These are phyloP conservation scores for Reticulascus tulasneorum DNA, from an alignment of 2,329 filamentous ascomycete genomes.

Conservation along the genomic window DNA sequence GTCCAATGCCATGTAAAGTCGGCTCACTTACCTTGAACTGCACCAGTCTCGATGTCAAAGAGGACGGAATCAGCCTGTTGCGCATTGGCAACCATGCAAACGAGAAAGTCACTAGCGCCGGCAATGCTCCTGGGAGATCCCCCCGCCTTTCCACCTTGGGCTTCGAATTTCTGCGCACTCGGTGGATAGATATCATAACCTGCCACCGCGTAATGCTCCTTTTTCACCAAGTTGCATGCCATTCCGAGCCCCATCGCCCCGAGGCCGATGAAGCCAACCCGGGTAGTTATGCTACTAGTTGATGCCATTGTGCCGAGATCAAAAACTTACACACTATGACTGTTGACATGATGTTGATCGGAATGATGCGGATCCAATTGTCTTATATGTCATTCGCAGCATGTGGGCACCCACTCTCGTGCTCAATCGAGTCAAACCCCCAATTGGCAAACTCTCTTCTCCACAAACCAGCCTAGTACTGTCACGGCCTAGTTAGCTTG, in stretches of 20 bases:
- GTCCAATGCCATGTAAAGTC: background rate
- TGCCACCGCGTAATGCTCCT: slow-evolving; percentile 23
- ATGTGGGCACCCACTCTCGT: too few species aligned
- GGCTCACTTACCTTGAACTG: slow-evolving; percentile 1
- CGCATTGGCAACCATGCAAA: slow-evolving; percentile 32
- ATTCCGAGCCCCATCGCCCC: slow-evolving; percentile 36
- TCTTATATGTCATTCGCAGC: too few species aligned
- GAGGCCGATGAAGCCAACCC: slow-evolving; percentile 30
- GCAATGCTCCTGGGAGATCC: slow-evolving; percentile 22
- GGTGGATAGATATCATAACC: slow-evolving; percentile 27
- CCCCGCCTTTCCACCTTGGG: slow-evolving; percentile 17
- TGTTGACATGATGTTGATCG: too few species aligned
- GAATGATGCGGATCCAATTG: too few species aligned
- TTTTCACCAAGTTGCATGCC: slow-evolving; percentile 26
- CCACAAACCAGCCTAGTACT: too few species aligned
- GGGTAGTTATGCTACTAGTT: slow-evolving; percentile 2
- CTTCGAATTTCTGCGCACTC: slow-evolving; percentile 24
- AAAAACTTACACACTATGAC: too few species aligned
- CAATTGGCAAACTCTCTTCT: too few species aligned
- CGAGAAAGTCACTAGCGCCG: slow-evolving; percentile 22
- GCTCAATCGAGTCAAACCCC: too few species aligned
- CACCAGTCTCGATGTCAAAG: slow-evolving; percentile 24
- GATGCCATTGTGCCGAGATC: too few species aligned
- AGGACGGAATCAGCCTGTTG: slow-evolving; percentile 27
- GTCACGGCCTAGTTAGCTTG: too few species aligned